Percentiles rank a stretch among this genome's conserved stretches.
phyloP scores from a whole-genome alignment of 352 stramenopile species.

The Discostella stelligera region DNA sequence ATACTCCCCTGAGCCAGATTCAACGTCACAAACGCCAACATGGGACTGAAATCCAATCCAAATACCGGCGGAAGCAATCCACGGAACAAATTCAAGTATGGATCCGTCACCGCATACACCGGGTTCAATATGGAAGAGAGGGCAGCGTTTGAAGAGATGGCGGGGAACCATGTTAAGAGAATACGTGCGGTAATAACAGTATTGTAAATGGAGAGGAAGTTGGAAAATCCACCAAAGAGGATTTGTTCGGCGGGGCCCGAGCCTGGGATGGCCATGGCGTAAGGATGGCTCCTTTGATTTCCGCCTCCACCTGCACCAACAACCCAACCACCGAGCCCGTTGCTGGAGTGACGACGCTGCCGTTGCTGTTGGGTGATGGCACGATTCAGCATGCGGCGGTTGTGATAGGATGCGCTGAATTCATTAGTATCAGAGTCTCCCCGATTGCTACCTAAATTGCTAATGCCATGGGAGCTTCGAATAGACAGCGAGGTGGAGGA shows the following conservation, averaged over 20 bases:
- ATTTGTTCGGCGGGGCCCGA: slow-evolving; percentile 75
- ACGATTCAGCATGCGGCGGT: not conserved
- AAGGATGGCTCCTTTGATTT: slow-evolving; percentile 8
- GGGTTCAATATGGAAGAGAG: slow-evolving; percentile 39
- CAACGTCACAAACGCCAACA: slow-evolving; percentile 75
- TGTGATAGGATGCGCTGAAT: not conserved
- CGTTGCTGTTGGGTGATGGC: not conserved
- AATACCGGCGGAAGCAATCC: slow-evolving; percentile 72
- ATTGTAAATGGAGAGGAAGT: slow-evolving; percentile 81
- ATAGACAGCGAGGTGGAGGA: not conserved
- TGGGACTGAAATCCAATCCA: slow-evolving; percentile 72
- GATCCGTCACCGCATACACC: slow-evolving; percentile 73
- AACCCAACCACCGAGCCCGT: not conserved
- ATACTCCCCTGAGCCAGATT: slow-evolving; percentile 62
- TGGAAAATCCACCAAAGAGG: slow-evolving; percentile 73
- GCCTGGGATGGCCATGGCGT: slow-evolving; percentile 76
- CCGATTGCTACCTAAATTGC: not conserved
- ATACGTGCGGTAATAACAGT: slow-evolving; percentile 75
- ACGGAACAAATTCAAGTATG: slow-evolving; percentile 77
- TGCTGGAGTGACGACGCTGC: not conserved
- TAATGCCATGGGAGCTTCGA: not conserved
- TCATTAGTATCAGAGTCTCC: not conserved
- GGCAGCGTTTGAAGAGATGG: slow-evolving; percentile 52
- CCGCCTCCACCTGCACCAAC: too few relatives aligned
- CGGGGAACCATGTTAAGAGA: slow-evolving; percentile 74